Evolutionary conservation across 257 asterid species (phyloP), one percentile per base, ranked within the genome.

Genomic region (Plectranthus barbatus): DNA sequence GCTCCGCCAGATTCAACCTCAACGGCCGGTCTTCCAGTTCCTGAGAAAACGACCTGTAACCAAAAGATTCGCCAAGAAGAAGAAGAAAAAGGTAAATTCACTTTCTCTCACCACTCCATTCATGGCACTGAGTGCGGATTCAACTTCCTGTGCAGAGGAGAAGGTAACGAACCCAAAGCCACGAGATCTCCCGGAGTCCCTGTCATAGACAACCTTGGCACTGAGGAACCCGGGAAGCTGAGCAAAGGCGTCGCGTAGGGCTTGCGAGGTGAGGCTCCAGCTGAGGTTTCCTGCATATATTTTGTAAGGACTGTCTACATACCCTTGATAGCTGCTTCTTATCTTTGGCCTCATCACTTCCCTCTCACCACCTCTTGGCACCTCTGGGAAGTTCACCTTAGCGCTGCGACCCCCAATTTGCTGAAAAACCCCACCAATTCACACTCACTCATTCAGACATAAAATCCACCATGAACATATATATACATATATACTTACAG

Each of bases 371-470:
- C 97, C 97, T 68, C 82, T 78, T 56, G 97, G 97, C 61, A 92
- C 99, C 80, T 89, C 99, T 0, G 99, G 95, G 70, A 89, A 81
- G 85, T 92, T 92, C 54, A 92, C 97, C 80, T 80, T 92, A 10
- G 85, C 85, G 0, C 90, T 78, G 26, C 99, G 84, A 8, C 95
- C 95, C 60, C 97, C 99, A 37, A 89, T 80, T 90, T 76, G 94
- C 97, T 89, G 56, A 40, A 68, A 49, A n/a, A n/a, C n/a, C n/a
- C n/a, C n/a, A n/a, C 31, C 49, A 49, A 49, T 5, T 9, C 36
- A 21, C 31, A 4, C 66, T 42, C 55, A 44, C 20, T 40, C 31
- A 9, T 13, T n/a, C n/a, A n/a, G n/a, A n/a, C n/a, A n/a, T n/a
- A n/a, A n/a, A n/a, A n/a, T n/a, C n/a, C n/a, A n/a, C n/a, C n/a